A percentile compares a stretch with the other conserved stretches of the same genome.
These are phyloP conservation scores for Porcisia deanei DNA, from an alignment of 208 protist genomes.

Conservation along the genomic window DNA sequence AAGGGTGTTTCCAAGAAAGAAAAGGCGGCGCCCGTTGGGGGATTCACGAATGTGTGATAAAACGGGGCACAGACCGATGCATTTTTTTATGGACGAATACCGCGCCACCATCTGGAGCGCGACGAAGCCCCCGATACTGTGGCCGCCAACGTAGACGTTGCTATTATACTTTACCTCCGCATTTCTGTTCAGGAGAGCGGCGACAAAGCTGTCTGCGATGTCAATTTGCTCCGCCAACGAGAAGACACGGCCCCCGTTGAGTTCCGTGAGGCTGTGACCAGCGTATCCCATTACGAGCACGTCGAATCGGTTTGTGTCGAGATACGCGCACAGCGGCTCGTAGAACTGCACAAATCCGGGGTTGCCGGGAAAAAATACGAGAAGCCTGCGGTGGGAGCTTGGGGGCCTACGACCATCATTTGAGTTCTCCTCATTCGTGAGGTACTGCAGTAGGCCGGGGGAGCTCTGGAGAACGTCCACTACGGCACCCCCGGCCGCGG, in stretches of 20 bases:
- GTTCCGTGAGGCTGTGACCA: conserved; percentile 64
- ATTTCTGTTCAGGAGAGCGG: conserved; percentile 22
- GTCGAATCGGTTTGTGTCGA: conserved; percentile 40
- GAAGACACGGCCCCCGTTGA: conserved; percentile 65
- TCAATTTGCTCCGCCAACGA: conserved; percentile 73
- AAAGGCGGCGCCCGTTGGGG: conserved; percentile 54
- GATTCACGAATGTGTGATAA: conserved; percentile 55
- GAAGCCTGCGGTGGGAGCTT: conserved; percentile 20
- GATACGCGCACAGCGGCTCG: conserved; percentile 37
- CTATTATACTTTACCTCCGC: conserved; percentile 38
- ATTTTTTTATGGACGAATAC: conserved; percentile 48
- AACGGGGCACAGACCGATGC: conserved; percentile 70
- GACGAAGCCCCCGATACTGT: conserved; percentile 83
- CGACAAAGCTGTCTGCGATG: conserved; percentile 50
- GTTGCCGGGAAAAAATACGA: conserved; percentile 79
- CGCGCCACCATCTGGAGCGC: conserved; percentile 58
- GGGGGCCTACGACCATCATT: conserved; percentile 16
- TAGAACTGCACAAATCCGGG: conserved; percentile 78
- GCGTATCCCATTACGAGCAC: conserved; percentile 79
- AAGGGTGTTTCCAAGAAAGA: conserved; percentile 31
- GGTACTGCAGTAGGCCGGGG: conserved; percentile 41
- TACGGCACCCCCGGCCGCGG: conserved; percentile 25
- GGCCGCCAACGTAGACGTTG: conserved; percentile 66
- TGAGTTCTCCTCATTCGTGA: conserved; percentile 19
- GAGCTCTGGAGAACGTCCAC: conserved; percentile 73